These are phyloP conservation scores for Capsicum chinense DNA, from an alignment of 257 asterid species.

Conservation along the genomic window DNA sequence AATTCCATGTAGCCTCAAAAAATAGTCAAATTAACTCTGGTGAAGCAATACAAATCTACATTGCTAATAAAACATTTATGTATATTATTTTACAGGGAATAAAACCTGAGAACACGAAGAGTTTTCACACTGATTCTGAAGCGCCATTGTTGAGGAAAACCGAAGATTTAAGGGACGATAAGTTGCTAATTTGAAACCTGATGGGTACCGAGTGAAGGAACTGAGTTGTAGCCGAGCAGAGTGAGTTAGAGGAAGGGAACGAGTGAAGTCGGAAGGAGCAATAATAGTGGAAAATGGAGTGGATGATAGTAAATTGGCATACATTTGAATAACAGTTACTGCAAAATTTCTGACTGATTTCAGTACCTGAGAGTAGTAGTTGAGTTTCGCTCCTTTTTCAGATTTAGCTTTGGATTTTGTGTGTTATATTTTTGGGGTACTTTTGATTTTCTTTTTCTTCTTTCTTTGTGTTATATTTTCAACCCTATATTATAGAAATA, in stretches of 20 bases:
- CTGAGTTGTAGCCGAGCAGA: neutral
- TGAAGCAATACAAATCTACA: neutral
- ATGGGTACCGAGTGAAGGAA: constrained; percentile 33
- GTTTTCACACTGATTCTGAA: constrained; percentile 47
- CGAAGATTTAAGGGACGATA: constrained; percentile 33
- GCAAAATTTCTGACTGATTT: neutral
- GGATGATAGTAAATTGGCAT: constrained; percentile 32
- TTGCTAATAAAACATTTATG: neutral
- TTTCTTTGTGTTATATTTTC: neutral
- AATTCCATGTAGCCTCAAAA: too few relatives aligned
- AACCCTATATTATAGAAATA: neutral
- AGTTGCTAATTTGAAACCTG: constrained; percentile 35
- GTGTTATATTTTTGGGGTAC: neutral
- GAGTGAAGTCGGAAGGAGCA: constrained; percentile 34
- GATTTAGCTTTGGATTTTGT: neutral
- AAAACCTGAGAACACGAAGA: constrained; percentile 52
- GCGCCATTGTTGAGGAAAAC: constrained; percentile 58
- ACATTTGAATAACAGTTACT: constrained; percentile 51
- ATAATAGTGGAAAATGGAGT: constrained; percentile 33
- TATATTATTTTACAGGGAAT: neutral
- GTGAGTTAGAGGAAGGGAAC: constrained; percentile 28
- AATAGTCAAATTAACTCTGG: too few relatives aligned
- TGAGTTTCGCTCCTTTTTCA: neutral
- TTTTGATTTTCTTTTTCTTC: too few relatives aligned
- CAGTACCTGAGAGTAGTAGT: neutral